Percentiles rank a stretch among this genome's conserved stretches.
Evolutionary conservation across 2,329 filamentous ascomycete genomes (phyloP).

Genomic region (Akanthomyces muscarius): DNA sequence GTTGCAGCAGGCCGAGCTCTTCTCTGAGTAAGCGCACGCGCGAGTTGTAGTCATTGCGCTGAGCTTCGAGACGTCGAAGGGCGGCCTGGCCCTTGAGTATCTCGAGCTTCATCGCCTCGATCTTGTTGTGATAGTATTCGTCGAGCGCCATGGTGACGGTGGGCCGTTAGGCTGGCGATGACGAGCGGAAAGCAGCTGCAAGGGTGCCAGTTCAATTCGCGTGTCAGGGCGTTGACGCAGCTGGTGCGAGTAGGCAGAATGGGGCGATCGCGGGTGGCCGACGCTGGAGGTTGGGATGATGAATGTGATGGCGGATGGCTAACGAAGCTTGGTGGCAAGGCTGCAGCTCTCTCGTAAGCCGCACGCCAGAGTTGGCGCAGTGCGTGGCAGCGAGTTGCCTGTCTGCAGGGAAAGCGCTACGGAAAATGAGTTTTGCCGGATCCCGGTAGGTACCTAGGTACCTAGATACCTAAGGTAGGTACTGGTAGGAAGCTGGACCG

Average conservation of each 20-base stretch:
- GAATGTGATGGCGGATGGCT: slow-evolving; percentile 18
- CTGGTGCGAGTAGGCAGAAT: not conserved
- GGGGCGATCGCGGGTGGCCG: slow-evolving; percentile 9
- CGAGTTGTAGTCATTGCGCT: slow-evolving; percentile 99
- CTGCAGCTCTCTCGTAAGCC: slow-evolving; percentile 27
- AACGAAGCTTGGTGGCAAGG: slow-evolving; percentile 23
- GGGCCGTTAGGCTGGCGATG: slow-evolving; percentile 14
- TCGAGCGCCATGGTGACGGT: slow-evolving; percentile 85
- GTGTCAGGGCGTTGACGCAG: not conserved
- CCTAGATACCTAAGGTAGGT: too few relatives aligned
- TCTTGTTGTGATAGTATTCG: slow-evolving; percentile 99
- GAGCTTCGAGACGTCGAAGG: slow-evolving; percentile 88
- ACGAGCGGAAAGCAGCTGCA: not conserved
- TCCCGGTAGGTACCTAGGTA: slow-evolving; percentile 8
- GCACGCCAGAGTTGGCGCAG: slow-evolving; percentile 2
- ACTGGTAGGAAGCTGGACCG: too few relatives aligned
- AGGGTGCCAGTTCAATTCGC: slow-evolving; percentile 10
- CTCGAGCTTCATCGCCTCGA: slow-evolving; percentile 99
- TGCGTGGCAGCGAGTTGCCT: slow-evolving; percentile 17
- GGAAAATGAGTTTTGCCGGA: slow-evolving; percentile 22
- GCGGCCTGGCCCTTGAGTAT: slow-evolving; percentile 98
- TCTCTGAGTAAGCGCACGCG: slow-evolving; percentile 90
- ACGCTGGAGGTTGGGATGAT: slow-evolving; percentile 15
- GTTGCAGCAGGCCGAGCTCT: slow-evolving; percentile 91
- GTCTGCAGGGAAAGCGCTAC: not conserved